Percentiles rank a stretch among this genome's conserved stretches.
Conservation (phyloP, 2,329 filamentous ascomycete species). For the Arthrinium phaeospermum region DNA sequence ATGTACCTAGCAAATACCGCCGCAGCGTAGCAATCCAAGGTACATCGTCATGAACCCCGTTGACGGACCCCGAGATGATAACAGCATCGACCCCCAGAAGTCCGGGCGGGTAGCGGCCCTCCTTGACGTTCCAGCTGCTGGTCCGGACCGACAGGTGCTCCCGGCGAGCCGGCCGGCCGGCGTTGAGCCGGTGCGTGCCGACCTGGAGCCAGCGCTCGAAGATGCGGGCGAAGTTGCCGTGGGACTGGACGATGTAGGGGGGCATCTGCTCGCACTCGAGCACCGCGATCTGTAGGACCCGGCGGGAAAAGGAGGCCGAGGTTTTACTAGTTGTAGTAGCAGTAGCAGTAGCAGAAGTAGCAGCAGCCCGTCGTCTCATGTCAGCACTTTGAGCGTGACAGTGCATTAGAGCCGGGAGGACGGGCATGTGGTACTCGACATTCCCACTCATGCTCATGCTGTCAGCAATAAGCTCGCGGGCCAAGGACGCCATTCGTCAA, state of each 20-base stretch:
- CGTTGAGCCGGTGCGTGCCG: constrained; percentile 19
- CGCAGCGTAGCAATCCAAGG: constrained; percentile 22
- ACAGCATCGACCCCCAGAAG: constrained; percentile 20
- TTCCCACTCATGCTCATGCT: constrained; percentile 5
- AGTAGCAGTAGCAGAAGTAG: no score
- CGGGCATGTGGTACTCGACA: not conserved
- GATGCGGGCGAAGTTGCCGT: constrained; percentile 23
- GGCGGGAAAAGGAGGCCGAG: not conserved
- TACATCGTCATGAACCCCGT: constrained; percentile 21
- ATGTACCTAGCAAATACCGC: constrained; percentile 18
- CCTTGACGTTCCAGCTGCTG: constrained; percentile 18
- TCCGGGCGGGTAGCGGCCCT: constrained; percentile 20
- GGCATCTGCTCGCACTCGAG: constrained; percentile 25
- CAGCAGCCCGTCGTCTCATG: constrained; percentile 4
- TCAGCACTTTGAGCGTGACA: constrained; percentile 4
- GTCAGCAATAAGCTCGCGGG: constrained; percentile 18
- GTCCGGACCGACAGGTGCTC: not conserved
- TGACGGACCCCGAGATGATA: constrained; percentile 23
- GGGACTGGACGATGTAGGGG: constrained; percentile 13
- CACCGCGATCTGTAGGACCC: constrained; percentile 21
- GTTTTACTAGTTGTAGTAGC: no score
- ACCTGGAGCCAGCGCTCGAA: constrained; percentile 23
- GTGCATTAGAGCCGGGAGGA: constrained; percentile 13
- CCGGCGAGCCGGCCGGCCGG: not conserved
- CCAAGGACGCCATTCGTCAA: constrained; percentile 8